Evolutionary conservation across 148 eudicot genomes (phyloP), one percentile per base, ranked within the genome.

Genomic region (Pharnaceum exiguum): DNA sequence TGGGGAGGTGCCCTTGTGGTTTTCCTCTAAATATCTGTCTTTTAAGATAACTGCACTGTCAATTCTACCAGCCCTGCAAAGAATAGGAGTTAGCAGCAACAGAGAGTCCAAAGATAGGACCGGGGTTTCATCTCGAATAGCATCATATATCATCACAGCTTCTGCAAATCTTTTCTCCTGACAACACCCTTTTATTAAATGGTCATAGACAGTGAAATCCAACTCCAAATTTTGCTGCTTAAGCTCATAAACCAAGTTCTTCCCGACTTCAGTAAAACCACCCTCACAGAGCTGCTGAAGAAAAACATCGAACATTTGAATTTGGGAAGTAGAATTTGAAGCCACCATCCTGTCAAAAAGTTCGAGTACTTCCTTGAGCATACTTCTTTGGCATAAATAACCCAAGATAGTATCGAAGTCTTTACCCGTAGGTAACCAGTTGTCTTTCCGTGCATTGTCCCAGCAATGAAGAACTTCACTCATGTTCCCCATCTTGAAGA

Each of bases 301-400:
- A 54, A 85, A 66, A 21, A 42, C 54, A 31, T 74, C 66, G 70
- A 59, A 78, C 68, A 60, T 63, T 55, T 72, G 72, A 21, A 40
- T 35, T 63, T 49, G 25, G 30, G 35, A 54, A 46, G 71, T 28
- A 49, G 77, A 79, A 48, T 60, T 33, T 24, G 73, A 63, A 40
- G 48, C 45, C 63, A 74, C 27, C 66, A 72, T 65, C 21, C 53
- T 60, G 10, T 77, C 75, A 55, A 84, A 75, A 47, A 84, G 73
- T 60, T 75, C 85, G 13, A 85, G 54, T 19, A 80, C 68, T 66
- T 83, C 83, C 51, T 71, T 63, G 5, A 69, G 45, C 84, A 76
- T 64, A 46, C 59, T 62, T 59, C 55, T 51, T 37, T 55, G 57
- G 70, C 75, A 82, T 37, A 89, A 73, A 38, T 17, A 62, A 59